Evolutionary conservation across 1,284 basidiomycete genomes (phyloP), one percentile per base, ranked within the genome.

Genomic region (Singerocomus inundabilis): DNA sequence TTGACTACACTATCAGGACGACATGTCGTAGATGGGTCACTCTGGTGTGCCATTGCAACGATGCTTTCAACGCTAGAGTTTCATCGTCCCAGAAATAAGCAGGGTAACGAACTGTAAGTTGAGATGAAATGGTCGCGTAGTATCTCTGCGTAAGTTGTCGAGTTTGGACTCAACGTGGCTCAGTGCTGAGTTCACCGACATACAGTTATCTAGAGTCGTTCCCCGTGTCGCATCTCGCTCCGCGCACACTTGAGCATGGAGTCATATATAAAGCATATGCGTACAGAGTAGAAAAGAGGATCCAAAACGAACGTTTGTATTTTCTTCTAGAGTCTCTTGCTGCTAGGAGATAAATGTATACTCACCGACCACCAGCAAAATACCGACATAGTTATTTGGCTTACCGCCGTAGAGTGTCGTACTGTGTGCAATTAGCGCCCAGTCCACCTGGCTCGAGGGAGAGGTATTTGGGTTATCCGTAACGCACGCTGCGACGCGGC

Each of bases 31-130:
- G 46, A 47, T 36, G 44, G 56, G 7, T 55, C 58, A 13, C 21
- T 58, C 24, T 42, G 29, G 29, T 11, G 18, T 40, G 26, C 45
- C 7, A 51, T 61, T 13, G 25, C 25, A 8, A 52, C 46, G 24
- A 51, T 57, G 32, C 53, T 60, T 3, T 49, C 56, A n/a, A 51
- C 42, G 9, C 32, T 60, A 26, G 37, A 55, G 5, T 55, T 55
- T 11, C 8, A 10, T 30, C 36, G 21, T 2, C 46, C 40, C 15
- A 26, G 39, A 15, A 46, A 50, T n/a, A 6, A 30, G 5, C 13
- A 35, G 25, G 56, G 56, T 1, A 46, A 56, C 5, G 40, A 40
- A 5, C 39, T 48, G 12, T 6, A 30, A 13, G 29, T 51, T 26
- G 25, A 43, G 12, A 15, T 36, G 5, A 47, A 33, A 28, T 57